Base-by-base conservation (phyloP, 2,329 filamentous ascomycete genomes). In the Lecanosticta acicola region DNA sequence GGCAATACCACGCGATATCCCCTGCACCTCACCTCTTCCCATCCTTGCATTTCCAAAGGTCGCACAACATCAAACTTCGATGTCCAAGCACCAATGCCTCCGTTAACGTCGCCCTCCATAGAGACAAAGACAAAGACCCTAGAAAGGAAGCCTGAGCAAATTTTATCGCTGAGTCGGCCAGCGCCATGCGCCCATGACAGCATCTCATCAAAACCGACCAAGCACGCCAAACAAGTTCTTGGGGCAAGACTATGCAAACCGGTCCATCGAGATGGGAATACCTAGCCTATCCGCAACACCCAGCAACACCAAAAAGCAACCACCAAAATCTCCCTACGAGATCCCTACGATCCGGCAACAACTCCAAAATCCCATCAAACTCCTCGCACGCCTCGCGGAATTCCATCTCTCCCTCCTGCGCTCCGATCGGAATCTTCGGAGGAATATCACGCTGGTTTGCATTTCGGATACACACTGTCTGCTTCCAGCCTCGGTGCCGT, bases 391-490 rank as follows among this genome's bases (percentile, higher is more conserved):
- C 53, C 53, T 69, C 57, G 2, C 65, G 41, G 54, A 70, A 51
- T 51, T 58, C 40, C 43, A 84, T 39, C 68, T 91, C 45, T 76
- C 84, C 29, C 71, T 73, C 57, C 75, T 94, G 2, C 84, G 87
- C 20, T 83, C 85, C 1, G 66, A 48, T 73, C 9, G 80, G 85
- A 1, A 71, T 65, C 2, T 71, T 71, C 24, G 70, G 74, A 45
- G 72, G 71, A 45, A 71, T 70, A 79, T 96, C 61, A 81, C 82
- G 49, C 76, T 89, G 46, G 83, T 89, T 42, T 87, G 84, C 67
- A 75, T 89, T 45, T 85, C 85, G 3, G 85, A 90, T 66, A 89
- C 53, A 1, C 84, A 89, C 66, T 86, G 86, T 61, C 74, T 74
- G 45, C 69, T 69, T 3, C 75, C 76, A 11, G 61, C 55, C 82